Conservation (phyloP, 768 basidiomycete genomes). For the Tulasnella sp. region DNA sequence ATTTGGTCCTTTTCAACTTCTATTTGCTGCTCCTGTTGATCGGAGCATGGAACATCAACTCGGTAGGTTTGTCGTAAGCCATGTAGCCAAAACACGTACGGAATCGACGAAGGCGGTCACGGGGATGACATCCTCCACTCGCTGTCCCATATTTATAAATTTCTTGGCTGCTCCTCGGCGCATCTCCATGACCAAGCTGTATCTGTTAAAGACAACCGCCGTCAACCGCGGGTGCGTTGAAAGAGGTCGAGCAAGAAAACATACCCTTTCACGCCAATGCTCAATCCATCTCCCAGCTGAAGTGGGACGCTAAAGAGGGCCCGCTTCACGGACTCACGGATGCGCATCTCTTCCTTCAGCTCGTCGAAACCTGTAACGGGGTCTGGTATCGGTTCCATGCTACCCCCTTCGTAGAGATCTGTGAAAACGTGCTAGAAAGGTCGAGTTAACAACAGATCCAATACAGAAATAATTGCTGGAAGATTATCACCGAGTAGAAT, state of each 20-base stretch:
- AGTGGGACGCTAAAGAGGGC: conserved; percentile 82
- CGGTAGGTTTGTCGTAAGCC: conserved; percentile 7
- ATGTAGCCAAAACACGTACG: conserved; percentile 48
- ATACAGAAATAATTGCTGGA: neutral
- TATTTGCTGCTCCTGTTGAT: conserved; percentile 44
- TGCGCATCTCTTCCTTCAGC: conserved; percentile 60
- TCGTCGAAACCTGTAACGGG: conserved; percentile 57
- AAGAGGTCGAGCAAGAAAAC: conserved; percentile 38
- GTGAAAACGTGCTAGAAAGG: conserved; percentile 60
- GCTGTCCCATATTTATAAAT: conserved; percentile 76
- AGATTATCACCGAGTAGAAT: conserved; percentile 71
- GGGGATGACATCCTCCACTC: conserved; percentile 72
- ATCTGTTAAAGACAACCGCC: conserved; percentile 53
- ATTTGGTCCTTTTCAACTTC: conserved; percentile 47
- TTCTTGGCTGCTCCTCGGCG: conserved; percentile 81
- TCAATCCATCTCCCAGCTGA: conserved; percentile 70
- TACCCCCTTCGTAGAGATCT: conserved; percentile 50
- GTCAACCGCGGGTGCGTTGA: neutral
- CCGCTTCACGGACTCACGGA: conserved; percentile 81
- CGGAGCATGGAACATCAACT: neutral
- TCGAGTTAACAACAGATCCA: conserved; percentile 19
- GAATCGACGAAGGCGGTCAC: conserved; percentile 78
- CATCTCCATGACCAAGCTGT: conserved; percentile 86
- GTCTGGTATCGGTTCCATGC: conserved; percentile 69
- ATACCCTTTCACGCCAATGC: conserved; percentile 82